Evolutionary conservation across 768 basidiomycete genomes (phyloP).

Genomic region (Neoboletus magnificus): DNA sequence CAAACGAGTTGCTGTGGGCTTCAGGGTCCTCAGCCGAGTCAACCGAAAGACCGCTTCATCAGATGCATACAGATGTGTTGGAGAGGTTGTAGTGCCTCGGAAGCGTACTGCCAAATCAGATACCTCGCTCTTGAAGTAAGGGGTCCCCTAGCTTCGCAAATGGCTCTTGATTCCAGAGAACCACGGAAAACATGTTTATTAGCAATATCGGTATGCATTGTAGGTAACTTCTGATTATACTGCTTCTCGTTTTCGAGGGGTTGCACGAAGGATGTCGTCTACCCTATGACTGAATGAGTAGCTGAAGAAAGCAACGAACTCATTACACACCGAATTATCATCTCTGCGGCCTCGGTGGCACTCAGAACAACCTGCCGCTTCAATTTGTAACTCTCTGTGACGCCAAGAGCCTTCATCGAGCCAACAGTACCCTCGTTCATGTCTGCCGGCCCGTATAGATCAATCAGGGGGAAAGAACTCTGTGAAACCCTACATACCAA

Average conservation of each 20-base stretch:
- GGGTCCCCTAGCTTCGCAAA: background rate
- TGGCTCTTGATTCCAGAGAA: background rate
- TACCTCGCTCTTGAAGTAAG: background rate
- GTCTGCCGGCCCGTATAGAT: conserved; percentile 44
- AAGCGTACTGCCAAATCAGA: background rate
- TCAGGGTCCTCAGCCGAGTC: too few relatives aligned
- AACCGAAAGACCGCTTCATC: background rate
- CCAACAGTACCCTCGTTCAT: conserved; percentile 85
- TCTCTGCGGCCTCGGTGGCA: conserved; percentile 95
- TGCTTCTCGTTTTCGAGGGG: conserved; percentile 84
- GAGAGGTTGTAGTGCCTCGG: background rate
- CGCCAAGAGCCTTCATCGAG: conserved; percentile 82
- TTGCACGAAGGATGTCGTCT: conserved; percentile 85
- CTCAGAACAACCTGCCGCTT: conserved; percentile 94
- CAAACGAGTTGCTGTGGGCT: background rate
- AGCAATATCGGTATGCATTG: background rate
- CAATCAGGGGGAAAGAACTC: background rate
- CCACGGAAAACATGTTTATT: conserved; percentile 1
- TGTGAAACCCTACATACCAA: conserved; percentile 54
- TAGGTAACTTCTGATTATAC: conserved; percentile 38
- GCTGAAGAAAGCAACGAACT: background rate
- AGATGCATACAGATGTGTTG: background rate
- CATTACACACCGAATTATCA: conserved; percentile 82
- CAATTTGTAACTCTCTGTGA: conserved; percentile 97
- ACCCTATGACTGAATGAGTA: conserved; percentile 48